phyloP scores from a whole-genome alignment of 1,139 yeast genomes.

The Blastobotrys capitulatus region DNA sequence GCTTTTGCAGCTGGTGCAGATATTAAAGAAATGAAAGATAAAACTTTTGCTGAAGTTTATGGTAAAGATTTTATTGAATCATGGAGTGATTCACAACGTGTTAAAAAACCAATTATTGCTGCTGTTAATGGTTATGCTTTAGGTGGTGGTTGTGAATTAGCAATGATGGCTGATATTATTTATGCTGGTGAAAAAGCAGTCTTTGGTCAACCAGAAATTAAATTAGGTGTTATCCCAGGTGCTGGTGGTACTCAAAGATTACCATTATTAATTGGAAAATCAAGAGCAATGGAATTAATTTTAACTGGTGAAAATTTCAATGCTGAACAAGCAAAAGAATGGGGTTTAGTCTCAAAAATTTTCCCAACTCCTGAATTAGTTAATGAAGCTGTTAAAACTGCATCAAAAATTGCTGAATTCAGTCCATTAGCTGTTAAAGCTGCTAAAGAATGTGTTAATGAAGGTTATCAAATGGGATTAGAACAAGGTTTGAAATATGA shows the following conservation, averaged over 20 bases:
- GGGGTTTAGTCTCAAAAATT: conserved; percentile 46
- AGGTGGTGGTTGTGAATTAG: conserved; percentile 52
- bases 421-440: conserved; percentile 43
- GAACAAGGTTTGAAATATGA: conserved; percentile 41
- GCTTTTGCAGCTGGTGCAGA: conserved; percentile 55
- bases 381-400: conserved; percentile 42
- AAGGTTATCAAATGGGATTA: conserved; percentile 36
- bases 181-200: conserved; percentile 46
- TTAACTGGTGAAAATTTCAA: conserved; percentile 43
- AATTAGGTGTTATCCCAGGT: conserved; percentile 48
- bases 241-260: conserved; percentile 51
- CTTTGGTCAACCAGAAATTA: conserved; percentile 52
- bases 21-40: conserved; percentile 45
- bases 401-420: conserved; percentile 38
- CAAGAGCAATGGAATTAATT: conserved; percentile 44
- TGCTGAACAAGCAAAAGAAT: conserved; percentile 42
- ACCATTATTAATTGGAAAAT: conserved; percentile 43
- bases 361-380: conserved; percentile 39
- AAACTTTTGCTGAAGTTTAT: conserved; percentile 36
- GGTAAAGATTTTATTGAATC: conserved; percentile 34
- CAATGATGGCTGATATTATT: conserved; percentile 48
- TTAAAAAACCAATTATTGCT: conserved; percentile 44
- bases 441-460: conserved; percentile 43
- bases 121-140: conserved; percentile 50
- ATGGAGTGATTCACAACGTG: conserved; percentile 35